Evolutionary conservation across 2,329 filamentous ascomycete genomes (phyloP).

Genomic region (Capronia epimyces): DNA sequence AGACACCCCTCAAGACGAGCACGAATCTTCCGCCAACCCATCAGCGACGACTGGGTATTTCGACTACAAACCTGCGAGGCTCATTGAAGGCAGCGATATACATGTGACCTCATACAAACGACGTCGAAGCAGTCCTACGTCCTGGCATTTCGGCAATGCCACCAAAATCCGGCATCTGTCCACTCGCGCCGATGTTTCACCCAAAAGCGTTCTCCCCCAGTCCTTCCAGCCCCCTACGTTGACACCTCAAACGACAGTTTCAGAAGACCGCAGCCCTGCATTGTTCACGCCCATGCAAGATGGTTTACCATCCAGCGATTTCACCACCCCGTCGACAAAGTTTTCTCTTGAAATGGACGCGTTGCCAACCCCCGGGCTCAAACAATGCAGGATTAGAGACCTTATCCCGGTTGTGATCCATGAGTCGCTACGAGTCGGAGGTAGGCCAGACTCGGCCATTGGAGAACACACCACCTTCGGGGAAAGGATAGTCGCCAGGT

Average conservation of each 20-base stretch:
- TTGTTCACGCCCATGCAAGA: conserved; percentile 17
- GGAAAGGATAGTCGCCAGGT: conserved; percentile 44
- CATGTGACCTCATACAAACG: conserved; percentile 43
- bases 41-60: conserved; percentile 28
- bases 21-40: conserved; percentile 33
- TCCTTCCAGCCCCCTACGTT: conserved; percentile 1
- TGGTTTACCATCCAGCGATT: conserved; percentile 10
- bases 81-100: conserved; percentile 42
- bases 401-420: conserved; percentile 44
- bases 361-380: conserved; percentile 36
- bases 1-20: conserved; percentile 51
- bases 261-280: conserved; percentile 13
- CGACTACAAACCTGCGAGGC: conserved; percentile 38
- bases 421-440: conserved; percentile 45
- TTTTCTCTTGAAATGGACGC: conserved; percentile 18
- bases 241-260: conserved; percentile 19
- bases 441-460: conserved; percentile 44
- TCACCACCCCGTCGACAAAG: conserved; percentile 17
- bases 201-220: conserved; percentile 12
- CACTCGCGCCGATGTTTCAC: conserved; percentile 37
- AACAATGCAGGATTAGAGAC: conserved; percentile 43
- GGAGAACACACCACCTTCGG: conserved; percentile 41
- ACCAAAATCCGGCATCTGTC: conserved; percentile 37
- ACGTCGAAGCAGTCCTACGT: conserved; percentile 39
- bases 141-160: conserved; percentile 34